Percentiles rank a stretch among this genome's conserved stretches.
Conservation (phyloP, 441 rosid species). For the Bocquillonia castaneifolia region DNA sequence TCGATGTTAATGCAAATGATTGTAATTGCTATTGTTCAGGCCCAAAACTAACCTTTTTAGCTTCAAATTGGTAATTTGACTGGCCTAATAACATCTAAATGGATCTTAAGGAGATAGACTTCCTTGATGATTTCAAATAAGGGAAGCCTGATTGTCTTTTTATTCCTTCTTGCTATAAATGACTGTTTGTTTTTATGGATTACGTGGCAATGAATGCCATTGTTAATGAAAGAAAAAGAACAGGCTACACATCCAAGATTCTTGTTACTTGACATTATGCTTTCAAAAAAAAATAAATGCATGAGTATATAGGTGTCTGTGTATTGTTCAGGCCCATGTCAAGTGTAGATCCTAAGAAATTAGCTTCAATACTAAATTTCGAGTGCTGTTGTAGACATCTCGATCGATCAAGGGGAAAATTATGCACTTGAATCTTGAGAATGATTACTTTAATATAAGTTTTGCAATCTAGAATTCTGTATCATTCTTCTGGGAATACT, state of each 20-base stretch:
- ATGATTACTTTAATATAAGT: neutral
- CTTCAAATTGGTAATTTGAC: constrained; percentile 4
- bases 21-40: neutral
- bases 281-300: no score
- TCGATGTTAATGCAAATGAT: neutral
- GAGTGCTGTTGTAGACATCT: neutral
- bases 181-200: neutral
- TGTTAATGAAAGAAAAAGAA: neutral
- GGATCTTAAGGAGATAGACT: neutral
- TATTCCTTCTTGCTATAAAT: neutral
- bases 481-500: neutral
- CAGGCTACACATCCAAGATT: neutral
- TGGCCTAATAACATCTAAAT: neutral
- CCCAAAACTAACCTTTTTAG: neutral
- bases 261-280: neutral
- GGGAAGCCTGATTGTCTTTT: no score
- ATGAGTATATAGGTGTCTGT: no score
- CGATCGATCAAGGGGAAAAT: neutral
- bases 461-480: neutral
- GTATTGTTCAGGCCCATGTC: neutral
- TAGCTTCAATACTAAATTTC: neutral
- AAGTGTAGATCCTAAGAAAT: neutral
- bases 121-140: no score
- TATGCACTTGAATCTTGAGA: neutral
- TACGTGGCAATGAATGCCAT: neutral